Evolutionary conservation across 108 stramenopile genomes (phyloP).

Genomic region (Cyclotella sp.): DNA sequence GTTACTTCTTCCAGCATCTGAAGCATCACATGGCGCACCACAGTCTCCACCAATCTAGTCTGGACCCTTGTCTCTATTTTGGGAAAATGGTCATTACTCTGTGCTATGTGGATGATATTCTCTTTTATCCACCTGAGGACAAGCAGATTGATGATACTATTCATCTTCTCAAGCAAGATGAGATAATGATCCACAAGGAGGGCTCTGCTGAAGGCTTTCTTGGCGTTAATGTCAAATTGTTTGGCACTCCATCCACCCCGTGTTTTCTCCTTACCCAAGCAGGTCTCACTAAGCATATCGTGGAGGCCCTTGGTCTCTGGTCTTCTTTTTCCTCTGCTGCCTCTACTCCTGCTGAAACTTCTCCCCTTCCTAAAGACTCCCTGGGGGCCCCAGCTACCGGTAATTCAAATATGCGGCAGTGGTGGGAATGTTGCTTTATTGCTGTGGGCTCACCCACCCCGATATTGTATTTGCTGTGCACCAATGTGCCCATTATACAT

Average conservation of each 20-base stretch:
- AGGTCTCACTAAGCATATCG: constrained; percentile 23
- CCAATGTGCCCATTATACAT: not conserved
- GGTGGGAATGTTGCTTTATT: not conserved
- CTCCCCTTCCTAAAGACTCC: constrained; percentile 18
- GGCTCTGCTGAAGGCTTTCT: constrained; percentile 24
- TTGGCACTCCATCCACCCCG: constrained; percentile 7
- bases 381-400: not conserved
- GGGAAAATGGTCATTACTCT: constrained; percentile 25
- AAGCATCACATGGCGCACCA: constrained; percentile 22
- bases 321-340: not conserved
- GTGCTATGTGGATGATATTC: not conserved
- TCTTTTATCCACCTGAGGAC: not conserved
- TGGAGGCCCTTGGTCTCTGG: not conserved
- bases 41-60: constrained; percentile 48
- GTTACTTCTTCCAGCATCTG: constrained; percentile 52
- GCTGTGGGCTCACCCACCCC: not conserved
- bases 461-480: not conserved
- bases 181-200: not conserved
- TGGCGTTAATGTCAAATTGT: constrained; percentile 44
- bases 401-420: not conserved
- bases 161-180: not conserved
- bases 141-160: not conserved
- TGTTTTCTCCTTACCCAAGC: constrained; percentile 28
- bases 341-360: not conserved
- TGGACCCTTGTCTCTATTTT: constrained; percentile 59